Evolutionary conservation across 164 flowering plant genomes (phyloP).

Genomic region (Macadamia integrifolia): DNA sequence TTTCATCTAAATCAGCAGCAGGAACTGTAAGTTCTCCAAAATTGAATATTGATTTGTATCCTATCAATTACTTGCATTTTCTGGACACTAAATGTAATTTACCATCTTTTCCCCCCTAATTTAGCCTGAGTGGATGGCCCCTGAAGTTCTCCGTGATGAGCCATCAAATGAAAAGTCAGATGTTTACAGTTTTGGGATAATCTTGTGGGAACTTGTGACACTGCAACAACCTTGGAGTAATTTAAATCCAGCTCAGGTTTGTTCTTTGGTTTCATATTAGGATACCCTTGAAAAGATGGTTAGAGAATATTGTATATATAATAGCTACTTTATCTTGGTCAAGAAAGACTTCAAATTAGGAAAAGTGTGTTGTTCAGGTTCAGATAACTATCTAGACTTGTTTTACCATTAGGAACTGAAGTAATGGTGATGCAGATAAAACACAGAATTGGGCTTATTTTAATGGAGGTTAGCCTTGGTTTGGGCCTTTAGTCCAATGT

Average conservation of each 20-base stretch:
- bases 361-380: too few species aligned
- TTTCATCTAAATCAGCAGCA: constrained; percentile 94
- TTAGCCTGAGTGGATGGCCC: constrained; percentile 99
- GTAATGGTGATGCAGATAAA: too few species aligned
- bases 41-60: neutral
- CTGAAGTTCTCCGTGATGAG: constrained; percentile 95
- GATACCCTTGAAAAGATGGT: neutral
- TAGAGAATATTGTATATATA: too few species aligned
- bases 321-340: too few species aligned
- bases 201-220: constrained; percentile 89
- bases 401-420: too few species aligned
- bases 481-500: too few species aligned
- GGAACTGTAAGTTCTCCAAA: constrained; percentile 78
- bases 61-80: neutral
- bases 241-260: constrained; percentile 87
- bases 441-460: too few species aligned
- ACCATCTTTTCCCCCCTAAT: neutral
- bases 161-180: constrained; percentile 95
- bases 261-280: constrained; percentile 7
- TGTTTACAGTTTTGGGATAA: constrained; percentile 88
- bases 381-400: too few species aligned
- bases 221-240: constrained; percentile 89
- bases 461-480: too few species aligned
- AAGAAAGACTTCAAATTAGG: too few species aligned
- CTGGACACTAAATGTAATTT: neutral